These are phyloP conservation scores for Tylopilus subfusipes DNA, from an alignment of 768 basidiomycete species.

Conservation along the genomic window DNA sequence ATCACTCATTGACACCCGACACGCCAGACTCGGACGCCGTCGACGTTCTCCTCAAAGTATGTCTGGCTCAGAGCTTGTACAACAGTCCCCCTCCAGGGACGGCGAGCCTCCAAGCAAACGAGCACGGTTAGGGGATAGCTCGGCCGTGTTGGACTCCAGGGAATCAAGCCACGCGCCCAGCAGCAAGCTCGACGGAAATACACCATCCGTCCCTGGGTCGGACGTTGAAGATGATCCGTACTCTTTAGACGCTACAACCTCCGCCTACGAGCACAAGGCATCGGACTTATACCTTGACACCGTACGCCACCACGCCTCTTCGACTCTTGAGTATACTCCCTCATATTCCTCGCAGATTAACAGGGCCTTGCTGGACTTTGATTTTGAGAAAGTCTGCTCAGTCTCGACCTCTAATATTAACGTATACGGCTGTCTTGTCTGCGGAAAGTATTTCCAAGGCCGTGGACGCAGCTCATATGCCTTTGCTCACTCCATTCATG, in stretches of 20 bases:
- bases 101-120: constrained; percentile 32
- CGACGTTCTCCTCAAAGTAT: constrained; percentile 9
- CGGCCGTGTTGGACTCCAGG: constrained; percentile 8
- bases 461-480: constrained; percentile 91
- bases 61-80: constrained; percentile 10
- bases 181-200: constrained; percentile 30
- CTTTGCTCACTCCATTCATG: constrained; percentile 94
- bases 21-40: not conserved
- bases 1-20: not conserved
- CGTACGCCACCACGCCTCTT: constrained; percentile 44
- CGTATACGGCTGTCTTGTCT: constrained; percentile 95
- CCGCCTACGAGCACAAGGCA: constrained; percentile 37
- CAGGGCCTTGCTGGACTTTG: constrained; percentile 88
- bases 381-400: constrained; percentile 98
- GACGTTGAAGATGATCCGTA: constrained; percentile 29
- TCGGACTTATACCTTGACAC: constrained; percentile 96
- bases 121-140: constrained; percentile 20
- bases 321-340: constrained; percentile 9
- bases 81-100: constrained; percentile 4
- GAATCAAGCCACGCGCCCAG: constrained; percentile 28
- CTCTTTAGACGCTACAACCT: constrained; percentile 23
- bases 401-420: constrained; percentile 96
- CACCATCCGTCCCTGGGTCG: constrained; percentile 15
- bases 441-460: constrained; percentile 98
- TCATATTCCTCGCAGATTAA: constrained; percentile 64